A percentile compares a stretch with the other conserved stretches of the same genome.
These are phyloP conservation scores for Alternaria burnsii DNA, from an alignment of 2,329 filamentous ascomycete species.

Conservation along the genomic window DNA sequence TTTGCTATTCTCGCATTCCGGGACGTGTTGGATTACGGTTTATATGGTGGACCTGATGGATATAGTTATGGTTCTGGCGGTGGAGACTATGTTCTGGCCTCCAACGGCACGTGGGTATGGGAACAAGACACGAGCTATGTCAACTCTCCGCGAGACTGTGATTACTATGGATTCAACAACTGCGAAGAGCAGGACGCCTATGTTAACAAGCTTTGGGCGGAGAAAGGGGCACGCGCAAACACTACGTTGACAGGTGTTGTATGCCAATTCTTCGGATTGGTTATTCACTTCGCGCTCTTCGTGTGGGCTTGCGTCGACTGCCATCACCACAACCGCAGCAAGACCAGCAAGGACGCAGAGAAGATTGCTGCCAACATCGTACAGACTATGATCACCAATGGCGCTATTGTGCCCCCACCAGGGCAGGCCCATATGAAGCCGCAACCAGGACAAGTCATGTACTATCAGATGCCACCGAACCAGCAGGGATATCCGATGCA, in stretches of 20 bases:
- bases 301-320: slow-evolving; percentile 52
- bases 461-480: slow-evolving; percentile 23
- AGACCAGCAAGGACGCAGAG: slow-evolving; percentile 42
- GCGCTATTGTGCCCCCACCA: slow-evolving; percentile 39
- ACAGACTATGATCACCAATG: slow-evolving; percentile 44
- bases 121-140: slow-evolving; percentile 21
- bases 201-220: slow-evolving; percentile 40
- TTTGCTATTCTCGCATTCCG: slow-evolving; percentile 32
- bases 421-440: slow-evolving; percentile 27
- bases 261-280: slow-evolving; percentile 42
- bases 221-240: slow-evolving; percentile 30
- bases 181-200: slow-evolving; percentile 45
- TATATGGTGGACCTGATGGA: slow-evolving; percentile 19
- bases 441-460: slow-evolving; percentile 16
- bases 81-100: slow-evolving; percentile 34
- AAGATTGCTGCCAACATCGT: slow-evolving; percentile 45
- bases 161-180: slow-evolving; percentile 23
- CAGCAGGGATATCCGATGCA: slow-evolving; percentile 22
- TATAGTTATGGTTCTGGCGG: slow-evolving; percentile 15
- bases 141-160: slow-evolving; percentile 25
- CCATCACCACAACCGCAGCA: slow-evolving; percentile 31
- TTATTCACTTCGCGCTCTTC: slow-evolving; percentile 48
- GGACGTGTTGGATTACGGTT: slow-evolving; percentile 28
- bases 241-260: slow-evolving; percentile 36
- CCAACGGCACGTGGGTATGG: slow-evolving; percentile 47